Base-by-base conservation (phyloP, 257 asterid genomes). In the Handroanthus guayacan region DNA sequence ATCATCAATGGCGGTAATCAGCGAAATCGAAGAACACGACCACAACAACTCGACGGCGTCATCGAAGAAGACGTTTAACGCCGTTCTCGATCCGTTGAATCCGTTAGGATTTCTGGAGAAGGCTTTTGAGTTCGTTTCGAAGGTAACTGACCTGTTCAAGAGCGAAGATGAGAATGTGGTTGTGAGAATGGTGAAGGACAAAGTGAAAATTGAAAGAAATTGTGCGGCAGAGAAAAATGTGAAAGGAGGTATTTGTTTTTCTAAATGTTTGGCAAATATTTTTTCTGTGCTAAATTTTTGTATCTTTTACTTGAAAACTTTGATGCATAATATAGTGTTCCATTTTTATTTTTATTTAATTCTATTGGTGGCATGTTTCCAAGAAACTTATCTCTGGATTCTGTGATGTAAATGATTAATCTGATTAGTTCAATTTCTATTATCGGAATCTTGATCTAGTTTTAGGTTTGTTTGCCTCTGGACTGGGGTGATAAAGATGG, bases 121-220 rank as follows among this genome's bases (percentile, higher is more conserved):
- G 74, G 95, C 76, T 52, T 78, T 93, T 16, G 91, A 87, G 63
- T 93, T 93, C 77, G 79, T 88, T 3, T 94, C 90, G 0, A 74
- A 75, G 74, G 97, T 91, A 60, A 85, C 88, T 50, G 97, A 91
- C 81, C 83, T 91, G 44, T 87, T 93, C 79, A 85, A 84, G 84
- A 93, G 96, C 79, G 95, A 88, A 0, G 96, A 91, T 77, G 86
- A 91, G 71, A 89, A 67, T 63, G 94, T 95, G 58, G 91, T 89
- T 65, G 92, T 84, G 54, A 87, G 91, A 17, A 88, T 78, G 85
- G 95, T 91, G 76, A 91, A 87, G 83, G 89, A 82, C 20, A 91
- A 86, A 69, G 83, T 78, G 65, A 84, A 83, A 67, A 20, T 64
- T 48, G 78, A 86, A 63, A 57, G 77, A 43, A 70, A 74, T 45